Conservation (phyloP, 169 alveolate species). For the Besnoitia besnoiti region DNA sequence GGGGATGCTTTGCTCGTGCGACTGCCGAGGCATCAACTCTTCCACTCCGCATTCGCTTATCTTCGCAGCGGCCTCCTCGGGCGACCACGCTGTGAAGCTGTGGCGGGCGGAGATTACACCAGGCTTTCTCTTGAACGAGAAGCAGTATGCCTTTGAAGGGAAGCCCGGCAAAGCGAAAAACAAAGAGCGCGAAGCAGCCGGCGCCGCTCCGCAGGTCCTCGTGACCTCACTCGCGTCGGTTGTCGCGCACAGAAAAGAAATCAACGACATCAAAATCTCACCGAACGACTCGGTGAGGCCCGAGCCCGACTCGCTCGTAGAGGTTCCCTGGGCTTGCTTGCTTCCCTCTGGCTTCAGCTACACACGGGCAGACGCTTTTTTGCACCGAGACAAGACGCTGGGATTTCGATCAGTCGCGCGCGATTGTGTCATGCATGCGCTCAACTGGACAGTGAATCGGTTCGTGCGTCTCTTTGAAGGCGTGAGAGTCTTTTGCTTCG, state of each 20-base stretch:
- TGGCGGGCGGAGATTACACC: neutral
- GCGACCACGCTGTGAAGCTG: neutral
- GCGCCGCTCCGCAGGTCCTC: neutral
- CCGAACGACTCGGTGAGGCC: slow-evolving; percentile 35
- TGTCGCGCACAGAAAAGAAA: slow-evolving; percentile 35
- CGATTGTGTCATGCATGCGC: no score
- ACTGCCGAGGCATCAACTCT: neutral
- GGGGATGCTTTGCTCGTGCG: neutral
- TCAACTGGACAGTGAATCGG: no score
- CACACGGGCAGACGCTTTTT: no score
- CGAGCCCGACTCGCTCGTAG: no score
- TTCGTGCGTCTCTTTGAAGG: no score
- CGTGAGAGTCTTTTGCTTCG: no score
- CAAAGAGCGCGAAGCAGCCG: neutral
- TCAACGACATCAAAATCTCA: slow-evolving; percentile 37
- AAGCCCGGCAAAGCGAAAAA: neutral
- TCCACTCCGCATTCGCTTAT: neutral
- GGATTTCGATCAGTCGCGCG: no score
- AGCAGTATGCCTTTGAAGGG: neutral
- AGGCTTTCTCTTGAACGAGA: neutral
- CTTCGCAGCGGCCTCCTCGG: neutral
- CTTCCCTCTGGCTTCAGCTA: no score
- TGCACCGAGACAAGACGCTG: no score
- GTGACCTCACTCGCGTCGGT: neutral
- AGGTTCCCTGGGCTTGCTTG: neutral